phyloP scores from a whole-genome alignment of 164 flowering plant species.

The Litsea cubeba region DNA sequence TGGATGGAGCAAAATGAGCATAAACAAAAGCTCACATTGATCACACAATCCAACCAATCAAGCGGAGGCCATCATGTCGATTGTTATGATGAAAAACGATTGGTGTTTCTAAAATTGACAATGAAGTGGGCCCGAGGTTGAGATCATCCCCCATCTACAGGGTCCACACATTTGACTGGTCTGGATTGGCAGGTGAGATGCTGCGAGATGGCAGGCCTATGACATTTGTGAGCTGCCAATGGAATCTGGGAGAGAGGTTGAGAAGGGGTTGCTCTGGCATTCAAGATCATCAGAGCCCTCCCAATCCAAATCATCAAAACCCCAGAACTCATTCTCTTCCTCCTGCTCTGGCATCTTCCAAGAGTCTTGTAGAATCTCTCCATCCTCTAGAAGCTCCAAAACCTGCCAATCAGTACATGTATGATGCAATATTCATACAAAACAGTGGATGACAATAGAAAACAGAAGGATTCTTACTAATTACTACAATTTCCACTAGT shows the following conservation, averaged over 20 bases:
- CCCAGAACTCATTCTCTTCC: conserved; percentile 69
- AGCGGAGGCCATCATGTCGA: no score
- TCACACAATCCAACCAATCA: not conserved
- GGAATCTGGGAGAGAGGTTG: conserved; percentile 44
- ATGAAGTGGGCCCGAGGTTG: not conserved
- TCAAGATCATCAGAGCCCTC: conserved; percentile 94
- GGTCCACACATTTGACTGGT: not conserved
- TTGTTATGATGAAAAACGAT: not conserved
- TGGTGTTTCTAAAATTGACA: not conserved
- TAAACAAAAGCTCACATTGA: no score
- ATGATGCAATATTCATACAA: not conserved
- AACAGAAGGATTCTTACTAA: not conserved
- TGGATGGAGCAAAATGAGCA: not conserved
- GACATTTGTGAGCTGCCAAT: conserved; percentile 28
- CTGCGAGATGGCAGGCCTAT: not conserved
- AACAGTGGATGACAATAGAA: no score
- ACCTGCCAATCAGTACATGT: conserved; percentile 34
- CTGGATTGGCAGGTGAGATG: not conserved
- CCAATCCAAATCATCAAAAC: conserved; percentile 82
- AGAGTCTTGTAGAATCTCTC: conserved; percentile 37
- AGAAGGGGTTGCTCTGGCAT: conserved; percentile 43
- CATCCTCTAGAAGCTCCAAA: conserved; percentile 53
- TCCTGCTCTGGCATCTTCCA: conserved; percentile 86
- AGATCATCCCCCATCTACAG: not conserved
- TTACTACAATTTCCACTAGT: no score